phyloP scores from a whole-genome alignment of 2,329 filamentous ascomycete genomes.

The Fusarium sp. region DNA sequence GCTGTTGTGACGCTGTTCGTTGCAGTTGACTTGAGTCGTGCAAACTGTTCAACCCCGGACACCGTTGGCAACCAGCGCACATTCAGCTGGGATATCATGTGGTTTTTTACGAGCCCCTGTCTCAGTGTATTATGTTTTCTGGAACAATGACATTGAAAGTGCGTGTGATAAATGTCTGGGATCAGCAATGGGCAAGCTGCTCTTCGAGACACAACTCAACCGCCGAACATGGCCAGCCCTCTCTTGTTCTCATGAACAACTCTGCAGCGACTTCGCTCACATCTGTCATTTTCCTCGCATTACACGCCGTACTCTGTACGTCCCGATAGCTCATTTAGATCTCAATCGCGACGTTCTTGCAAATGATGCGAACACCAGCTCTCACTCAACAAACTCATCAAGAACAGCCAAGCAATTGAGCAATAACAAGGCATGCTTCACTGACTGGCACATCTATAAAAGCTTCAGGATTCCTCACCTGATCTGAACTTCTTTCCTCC shows the following conservation, averaged over 20 bases:
- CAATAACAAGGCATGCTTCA: background rate
- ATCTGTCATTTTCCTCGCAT: too few species aligned
- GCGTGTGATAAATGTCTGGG: too few species aligned
- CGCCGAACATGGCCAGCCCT: background rate
- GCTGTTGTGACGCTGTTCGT: background rate
- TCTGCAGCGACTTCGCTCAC: too few species aligned
- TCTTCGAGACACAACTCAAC: background rate
- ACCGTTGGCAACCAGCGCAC: background rate
- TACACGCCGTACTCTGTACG: too few species aligned
- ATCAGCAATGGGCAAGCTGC: background rate
- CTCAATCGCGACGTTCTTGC: background rate
- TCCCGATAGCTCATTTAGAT: background rate
- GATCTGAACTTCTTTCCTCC: background rate
- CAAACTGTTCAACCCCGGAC: background rate
- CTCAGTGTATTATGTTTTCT: too few species aligned
- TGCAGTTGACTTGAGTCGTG: background rate
- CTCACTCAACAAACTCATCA: background rate
- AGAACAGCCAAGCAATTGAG: background rate
- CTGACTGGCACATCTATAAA: background rate
- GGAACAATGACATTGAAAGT: background rate
- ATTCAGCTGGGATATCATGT: background rate
- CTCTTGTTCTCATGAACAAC: background rate
- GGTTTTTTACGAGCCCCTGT: accelerated
- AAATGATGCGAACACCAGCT: background rate
- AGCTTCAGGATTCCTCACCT: accelerated